These are phyloP conservation scores for Beauveria sp. DNA, from an alignment of 2,329 filamentous ascomycete species.

Conservation along the genomic window DNA sequence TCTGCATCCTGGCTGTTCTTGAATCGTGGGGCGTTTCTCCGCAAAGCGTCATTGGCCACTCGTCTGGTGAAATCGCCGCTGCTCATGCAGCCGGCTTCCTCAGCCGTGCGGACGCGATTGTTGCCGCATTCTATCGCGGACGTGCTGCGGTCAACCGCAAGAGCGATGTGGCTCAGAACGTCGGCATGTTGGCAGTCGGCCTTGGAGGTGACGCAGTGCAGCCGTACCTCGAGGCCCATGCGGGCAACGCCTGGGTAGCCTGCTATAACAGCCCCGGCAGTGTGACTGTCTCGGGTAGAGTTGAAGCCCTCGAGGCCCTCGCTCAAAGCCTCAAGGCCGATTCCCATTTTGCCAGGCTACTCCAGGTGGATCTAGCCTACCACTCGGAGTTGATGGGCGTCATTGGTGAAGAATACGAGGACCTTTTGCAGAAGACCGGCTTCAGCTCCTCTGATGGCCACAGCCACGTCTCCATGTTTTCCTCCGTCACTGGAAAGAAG, in stretches of 20 bases:
- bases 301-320: slow-evolving; percentile 30
- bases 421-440: background rate
- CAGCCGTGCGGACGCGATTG: slow-evolving; percentile 19
- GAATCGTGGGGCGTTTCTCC: slow-evolving; percentile 22
- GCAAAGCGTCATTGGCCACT: slow-evolving; percentile 27
- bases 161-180: slow-evolving; percentile 21
- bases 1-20: slow-evolving; percentile 32
- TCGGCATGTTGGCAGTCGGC: slow-evolving; percentile 33
- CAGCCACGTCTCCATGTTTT: background rate
- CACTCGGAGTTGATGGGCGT: slow-evolving; percentile 38
- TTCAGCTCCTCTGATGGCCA: background rate
- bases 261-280: slow-evolving; percentile 39
- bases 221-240: background rate
- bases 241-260: background rate
- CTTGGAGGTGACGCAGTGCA: background rate
- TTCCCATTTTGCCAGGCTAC: slow-evolving; percentile 31
- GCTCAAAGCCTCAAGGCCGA: slow-evolving; percentile 24
- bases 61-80: slow-evolving; percentile 32
- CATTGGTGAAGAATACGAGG: slow-evolving; percentile 10
- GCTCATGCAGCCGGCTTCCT: slow-evolving; percentile 22
- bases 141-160: slow-evolving; percentile 2
- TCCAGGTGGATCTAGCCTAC: slow-evolving; percentile 37
- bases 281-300: slow-evolving; percentile 28
- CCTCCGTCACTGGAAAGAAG: background rate
- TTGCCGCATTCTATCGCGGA: slow-evolving; percentile 24